Percentiles rank a stretch among this genome's conserved stretches.
Conservation (phyloP, 108 stramenopile species). For the Cyclotella atomus region DNA sequence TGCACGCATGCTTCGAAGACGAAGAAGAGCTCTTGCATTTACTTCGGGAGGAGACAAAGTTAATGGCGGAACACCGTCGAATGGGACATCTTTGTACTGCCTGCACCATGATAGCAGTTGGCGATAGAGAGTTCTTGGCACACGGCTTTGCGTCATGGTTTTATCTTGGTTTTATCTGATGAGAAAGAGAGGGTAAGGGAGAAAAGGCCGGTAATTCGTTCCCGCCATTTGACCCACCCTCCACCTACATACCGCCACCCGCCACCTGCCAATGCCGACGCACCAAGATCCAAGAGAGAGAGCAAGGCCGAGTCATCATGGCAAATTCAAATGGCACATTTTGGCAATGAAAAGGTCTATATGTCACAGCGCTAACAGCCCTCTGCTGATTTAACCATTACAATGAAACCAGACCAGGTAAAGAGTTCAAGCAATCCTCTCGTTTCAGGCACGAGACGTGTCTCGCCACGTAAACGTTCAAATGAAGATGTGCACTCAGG, state of each 20-base stretch:
- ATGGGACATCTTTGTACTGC: conserved; percentile 57
- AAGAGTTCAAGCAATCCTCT: not conserved
- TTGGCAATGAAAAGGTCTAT: too few species aligned
- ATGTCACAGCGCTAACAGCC: too few species aligned
- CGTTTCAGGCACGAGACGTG: not conserved
- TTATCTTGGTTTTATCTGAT: not conserved
- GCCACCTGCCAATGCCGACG: too few species aligned
- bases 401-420: not conserved
- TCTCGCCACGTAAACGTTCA: not conserved
- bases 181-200: not conserved
- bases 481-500: not conserved
- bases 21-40: conserved; percentile 38
- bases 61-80: conserved; percentile 65
- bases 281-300: too few species aligned
- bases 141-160: conserved; percentile 23
- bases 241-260: too few species aligned
- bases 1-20: conserved; percentile 35
- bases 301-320: too few species aligned
- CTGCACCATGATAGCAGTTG: conserved; percentile 74
- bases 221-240: too few species aligned
- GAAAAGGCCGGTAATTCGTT: too few species aligned
- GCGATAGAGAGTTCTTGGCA: conserved; percentile 71
- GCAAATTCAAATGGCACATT: too few species aligned
- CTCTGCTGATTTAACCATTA: too few species aligned
- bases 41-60: conserved; percentile 65